Conservation (phyloP, 352 stramenopile genomes). For the Thalassiosira pacifica region DNA sequence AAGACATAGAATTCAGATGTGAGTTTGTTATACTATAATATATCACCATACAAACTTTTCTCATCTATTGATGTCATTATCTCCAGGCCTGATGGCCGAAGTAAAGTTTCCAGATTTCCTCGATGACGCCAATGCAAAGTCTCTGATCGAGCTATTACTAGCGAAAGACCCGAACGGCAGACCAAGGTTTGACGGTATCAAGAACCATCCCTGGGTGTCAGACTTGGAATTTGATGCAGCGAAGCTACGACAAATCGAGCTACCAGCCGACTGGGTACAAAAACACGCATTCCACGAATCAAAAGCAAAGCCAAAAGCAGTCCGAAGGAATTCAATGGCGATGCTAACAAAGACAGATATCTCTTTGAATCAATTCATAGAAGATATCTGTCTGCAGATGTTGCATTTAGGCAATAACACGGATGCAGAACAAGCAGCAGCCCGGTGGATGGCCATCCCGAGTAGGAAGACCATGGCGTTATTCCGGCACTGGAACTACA, state of each 20-base stretch:
- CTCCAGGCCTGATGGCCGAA: constrained; percentile 33
- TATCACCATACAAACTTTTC: neutral
- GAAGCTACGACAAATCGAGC: neutral
- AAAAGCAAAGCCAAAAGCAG: constrained; percentile 10
- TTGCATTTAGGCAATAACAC: constrained; percentile 1
- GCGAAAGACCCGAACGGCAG: constrained; percentile 29
- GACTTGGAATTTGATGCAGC: constrained; percentile 18
- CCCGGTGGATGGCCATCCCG: constrained; percentile 23
- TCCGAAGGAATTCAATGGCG: neutral
- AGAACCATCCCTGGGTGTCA: constrained; percentile 36
- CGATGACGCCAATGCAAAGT: constrained; percentile 14
- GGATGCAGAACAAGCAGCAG: constrained; percentile 21
- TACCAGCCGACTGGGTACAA: constrained; percentile 43
- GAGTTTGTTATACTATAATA: neutral
- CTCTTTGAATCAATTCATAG: constrained; percentile 25
- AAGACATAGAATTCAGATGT: constrained; percentile 40
- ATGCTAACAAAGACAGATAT: constrained; percentile 1
- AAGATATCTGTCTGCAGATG: constrained; percentile 32
- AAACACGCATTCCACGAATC: constrained; percentile 32
- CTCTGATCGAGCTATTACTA: constrained; percentile 29
- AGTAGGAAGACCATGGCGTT: constrained; percentile 20
- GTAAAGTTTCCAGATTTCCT: constrained; percentile 31
- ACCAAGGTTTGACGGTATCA: constrained; percentile 32
- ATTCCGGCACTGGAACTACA: constrained; percentile 43
- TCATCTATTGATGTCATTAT: neutral